phyloP scores from a whole-genome alignment of 129 eudicot species.

The Glebionis coronaria region DNA sequence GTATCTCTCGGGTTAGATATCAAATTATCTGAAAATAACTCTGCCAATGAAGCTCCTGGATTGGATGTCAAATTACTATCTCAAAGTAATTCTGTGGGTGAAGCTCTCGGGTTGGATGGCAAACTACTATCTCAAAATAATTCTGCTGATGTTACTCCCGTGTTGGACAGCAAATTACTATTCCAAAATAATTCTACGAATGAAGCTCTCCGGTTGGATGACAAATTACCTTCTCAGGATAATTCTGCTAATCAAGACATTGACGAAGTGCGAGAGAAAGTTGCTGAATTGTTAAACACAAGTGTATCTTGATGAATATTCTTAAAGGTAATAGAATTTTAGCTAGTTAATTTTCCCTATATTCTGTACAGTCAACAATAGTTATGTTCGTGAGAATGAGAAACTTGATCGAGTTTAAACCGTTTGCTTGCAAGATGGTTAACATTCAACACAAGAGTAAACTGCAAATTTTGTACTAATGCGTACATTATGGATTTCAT shows the following conservation, averaged over 20 bases:
- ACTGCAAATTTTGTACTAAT: too few relatives aligned
- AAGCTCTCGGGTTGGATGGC: too few relatives aligned
- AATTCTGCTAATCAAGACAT: slow-evolving; percentile 52
- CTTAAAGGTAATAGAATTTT: slow-evolving; percentile 26
- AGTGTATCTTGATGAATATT: slow-evolving; percentile 29
- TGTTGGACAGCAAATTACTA: slow-evolving; percentile 45
- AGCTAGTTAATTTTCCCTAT: background rate
- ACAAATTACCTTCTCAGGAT: slow-evolving; percentile 26
- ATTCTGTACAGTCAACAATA: background rate
- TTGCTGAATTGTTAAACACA: slow-evolving; percentile 34
- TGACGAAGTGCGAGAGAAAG: slow-evolving; percentile 54
- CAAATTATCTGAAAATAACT: slow-evolving; percentile 38
- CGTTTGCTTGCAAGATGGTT: background rate
- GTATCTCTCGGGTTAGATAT: slow-evolving; percentile 8
- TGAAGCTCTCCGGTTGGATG: slow-evolving; percentile 42
- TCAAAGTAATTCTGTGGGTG: too few relatives aligned
- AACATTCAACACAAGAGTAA: too few relatives aligned
- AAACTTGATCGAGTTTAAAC: background rate
- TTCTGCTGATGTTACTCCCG: slow-evolving; percentile 22
- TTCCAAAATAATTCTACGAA: too few relatives aligned
- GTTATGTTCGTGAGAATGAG: background rate
- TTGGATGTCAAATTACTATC: too few relatives aligned
- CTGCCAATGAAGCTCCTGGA: too few relatives aligned
- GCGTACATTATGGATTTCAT: too few relatives aligned
- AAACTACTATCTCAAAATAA: too few relatives aligned